Evolutionary conservation across 352 stramenopile genomes (phyloP), one percentile per base, ranked within the genome.

Genomic region (Phytophthora hybrid): DNA sequence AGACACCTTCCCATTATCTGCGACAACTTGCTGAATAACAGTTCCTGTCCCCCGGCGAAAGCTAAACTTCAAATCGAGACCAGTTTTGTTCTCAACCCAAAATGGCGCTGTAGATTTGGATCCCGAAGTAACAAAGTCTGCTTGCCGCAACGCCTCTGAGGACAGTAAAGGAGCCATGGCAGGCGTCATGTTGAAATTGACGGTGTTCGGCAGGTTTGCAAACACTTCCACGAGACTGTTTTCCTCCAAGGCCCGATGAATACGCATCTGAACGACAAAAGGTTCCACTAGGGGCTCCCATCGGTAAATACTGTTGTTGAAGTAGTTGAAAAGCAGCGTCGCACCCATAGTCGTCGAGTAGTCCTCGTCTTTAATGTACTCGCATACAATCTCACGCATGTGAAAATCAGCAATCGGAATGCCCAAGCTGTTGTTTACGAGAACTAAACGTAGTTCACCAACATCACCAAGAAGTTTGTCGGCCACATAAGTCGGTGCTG

Each of bases 231-330:
- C 78, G 13, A 82, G 76, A 49, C 85, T 92, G 34, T 93, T 91
- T 49, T 91, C 83, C 53, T 93, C 85, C 13, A 96, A 60, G 21
- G 80, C 79, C 4, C 87, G 85, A 70, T 92, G 83, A 19, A 93
- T 80, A 44, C 87, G 87, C 64, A 95, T 82, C 69, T 97, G 89
- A 11, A 88, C 73, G 19, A 92, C 79, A 55, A 97, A 96, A 19
- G 90, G 90, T 59, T 97, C 90, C 14, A 97, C 78, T 3, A 97
- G 73, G 21, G 90, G 90, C 66, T 97, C 90, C 90, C 90, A 97
- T 58, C 89, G 85, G 59, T 97, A 97, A 64, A 97, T 97, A 59
- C 90, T 95, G 74, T 97, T 97, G 79, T 97, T 97, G 74, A 97
- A 97, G 66, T 95, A 97, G 66, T 95, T 95, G 64, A 95, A 86